Evolutionary conservation across 2,329 filamentous ascomycete genomes (phyloP).

Genomic region (Aspergillus nomiae): DNA sequence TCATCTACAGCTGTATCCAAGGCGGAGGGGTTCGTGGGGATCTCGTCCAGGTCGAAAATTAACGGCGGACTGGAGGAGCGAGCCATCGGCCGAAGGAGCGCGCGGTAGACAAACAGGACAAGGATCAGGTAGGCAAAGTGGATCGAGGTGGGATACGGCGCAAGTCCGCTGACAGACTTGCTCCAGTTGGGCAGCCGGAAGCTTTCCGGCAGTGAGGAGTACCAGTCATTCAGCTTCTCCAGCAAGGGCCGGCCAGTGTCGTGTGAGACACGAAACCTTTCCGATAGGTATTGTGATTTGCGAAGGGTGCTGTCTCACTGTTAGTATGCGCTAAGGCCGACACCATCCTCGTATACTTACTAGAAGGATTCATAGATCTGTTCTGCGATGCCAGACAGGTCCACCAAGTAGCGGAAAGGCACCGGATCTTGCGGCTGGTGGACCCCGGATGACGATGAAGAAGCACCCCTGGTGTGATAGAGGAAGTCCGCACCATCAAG

Average conservation of each 20-base stretch:
- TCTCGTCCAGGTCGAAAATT: slow-evolving; percentile 31
- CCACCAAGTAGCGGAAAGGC: slow-evolving; percentile 31
- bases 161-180: slow-evolving; percentile 26
- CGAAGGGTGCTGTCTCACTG: slow-evolving; percentile 27
- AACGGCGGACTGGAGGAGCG: slow-evolving; percentile 29
- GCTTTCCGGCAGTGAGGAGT: slow-evolving; percentile 30
- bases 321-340: neutral
- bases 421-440: slow-evolving; percentile 24
- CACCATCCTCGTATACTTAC: slow-evolving; percentile 21
- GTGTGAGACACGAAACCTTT: slow-evolving; percentile 31
- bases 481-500: slow-evolving; percentile 33
- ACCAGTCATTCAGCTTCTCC: slow-evolving; percentile 34
- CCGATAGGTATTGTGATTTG: slow-evolving; percentile 32
- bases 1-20: slow-evolving; percentile 19
- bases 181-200: slow-evolving; percentile 32
- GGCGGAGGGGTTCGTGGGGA: slow-evolving; percentile 18
- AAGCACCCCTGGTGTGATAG: slow-evolving; percentile 9
- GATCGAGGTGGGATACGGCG: slow-evolving; percentile 28
- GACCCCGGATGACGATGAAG: slow-evolving; percentile 19
- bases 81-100: slow-evolving; percentile 36
- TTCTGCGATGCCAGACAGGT: slow-evolving; percentile 32
- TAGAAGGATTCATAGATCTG: slow-evolving; percentile 36
- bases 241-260: slow-evolving; percentile 30
- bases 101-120: slow-evolving; percentile 38
- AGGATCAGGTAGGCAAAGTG: slow-evolving; percentile 41